A percentile compares a stretch with the other conserved stretches of the same genome.
Conservation (phyloP, 768 basidiomycete genomes). For the Naganishia randhawae region DNA sequence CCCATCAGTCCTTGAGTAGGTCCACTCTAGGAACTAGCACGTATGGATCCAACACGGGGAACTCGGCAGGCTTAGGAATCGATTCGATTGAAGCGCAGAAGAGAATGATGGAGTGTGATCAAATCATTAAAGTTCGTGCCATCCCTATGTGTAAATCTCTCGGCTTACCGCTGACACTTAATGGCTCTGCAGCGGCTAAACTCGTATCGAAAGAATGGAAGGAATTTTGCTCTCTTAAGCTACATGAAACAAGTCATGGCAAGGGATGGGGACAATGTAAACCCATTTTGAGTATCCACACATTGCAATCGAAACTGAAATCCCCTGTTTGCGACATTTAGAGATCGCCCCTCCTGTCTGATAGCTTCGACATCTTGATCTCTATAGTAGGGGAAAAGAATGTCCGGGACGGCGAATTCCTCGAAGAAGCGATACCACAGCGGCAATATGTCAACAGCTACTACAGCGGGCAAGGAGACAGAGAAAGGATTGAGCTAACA, state of each 20-base stretch:
- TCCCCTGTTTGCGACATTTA: conserved; percentile 30
- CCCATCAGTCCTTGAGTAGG: conserved; percentile 6
- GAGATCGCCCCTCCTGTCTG: conserved; percentile 47
- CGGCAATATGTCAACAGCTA: conserved; percentile 79
- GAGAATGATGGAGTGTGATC: conserved; percentile 95
- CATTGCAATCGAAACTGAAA: background rate
- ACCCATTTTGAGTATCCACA: conserved; percentile 3
- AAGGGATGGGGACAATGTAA: conserved; percentile 36
- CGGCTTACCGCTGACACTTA: background rate
- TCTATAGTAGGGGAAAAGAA: conserved; percentile 49
- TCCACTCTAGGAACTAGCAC: conserved; percentile 16
- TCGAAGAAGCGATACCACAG: conserved; percentile 51
- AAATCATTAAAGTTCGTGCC: conserved; percentile 62
- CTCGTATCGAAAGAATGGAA: conserved; percentile 35
- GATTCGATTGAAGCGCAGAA: conserved; percentile 57
- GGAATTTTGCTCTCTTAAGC: conserved; percentile 42
- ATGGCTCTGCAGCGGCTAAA: conserved; percentile 37
- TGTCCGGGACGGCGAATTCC: conserved; percentile 40
- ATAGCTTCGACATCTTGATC: conserved; percentile 49
- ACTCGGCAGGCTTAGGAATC: conserved; percentile 25
- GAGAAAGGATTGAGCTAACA: conserved; percentile 64
- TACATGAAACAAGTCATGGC: conserved; percentile 39
- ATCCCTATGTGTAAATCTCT: background rate
- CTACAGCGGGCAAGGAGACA: conserved; percentile 59
- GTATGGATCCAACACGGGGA: conserved; percentile 15